Conservation (phyloP, 371 early-diverging fungal species). For the Mycotypha africana region DNA sequence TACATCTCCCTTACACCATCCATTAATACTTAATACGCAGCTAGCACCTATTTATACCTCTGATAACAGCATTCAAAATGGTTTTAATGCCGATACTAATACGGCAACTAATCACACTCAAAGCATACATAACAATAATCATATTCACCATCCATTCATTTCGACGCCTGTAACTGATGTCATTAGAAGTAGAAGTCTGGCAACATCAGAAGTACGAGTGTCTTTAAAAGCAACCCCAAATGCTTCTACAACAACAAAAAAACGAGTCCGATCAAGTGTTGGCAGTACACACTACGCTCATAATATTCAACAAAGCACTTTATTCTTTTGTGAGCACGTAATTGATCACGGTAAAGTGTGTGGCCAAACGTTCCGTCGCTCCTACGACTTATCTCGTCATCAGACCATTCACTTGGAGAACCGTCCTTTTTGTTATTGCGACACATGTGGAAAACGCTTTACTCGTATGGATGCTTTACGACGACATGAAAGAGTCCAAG, state of each 20-base stretch:
- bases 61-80: too few relatives aligned
- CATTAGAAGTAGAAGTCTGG: too few relatives aligned
- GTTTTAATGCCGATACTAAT: too few relatives aligned
- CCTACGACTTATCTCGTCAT: conserved; percentile 41
- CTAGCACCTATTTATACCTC: conserved; percentile 15
- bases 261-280: conserved; percentile 1
- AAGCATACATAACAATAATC: too few relatives aligned
- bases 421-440: conserved; percentile 36
- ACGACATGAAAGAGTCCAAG: conserved; percentile 42
- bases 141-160: too few relatives aligned
- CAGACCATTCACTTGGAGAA: conserved; percentile 43
- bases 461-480: conserved; percentile 46
- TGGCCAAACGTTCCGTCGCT: conserved; percentile 38
- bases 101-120: too few relatives aligned
- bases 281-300: neutral
- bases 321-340: conserved; percentile 32
- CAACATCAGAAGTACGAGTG: too few relatives aligned
- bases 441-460: conserved; percentile 40
- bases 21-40: conserved; percentile 3
- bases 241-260: too few relatives aligned
- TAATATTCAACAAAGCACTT: neutral
- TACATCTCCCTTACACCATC: conserved; percentile 5
- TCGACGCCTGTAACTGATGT: too few relatives aligned
- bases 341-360: conserved; percentile 22
- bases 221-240: too few relatives aligned